Evolutionary conservation across 331 rosid genomes (phyloP), one percentile per base, ranked within the genome.

Genomic region (Cydonia oblonga): DNA sequence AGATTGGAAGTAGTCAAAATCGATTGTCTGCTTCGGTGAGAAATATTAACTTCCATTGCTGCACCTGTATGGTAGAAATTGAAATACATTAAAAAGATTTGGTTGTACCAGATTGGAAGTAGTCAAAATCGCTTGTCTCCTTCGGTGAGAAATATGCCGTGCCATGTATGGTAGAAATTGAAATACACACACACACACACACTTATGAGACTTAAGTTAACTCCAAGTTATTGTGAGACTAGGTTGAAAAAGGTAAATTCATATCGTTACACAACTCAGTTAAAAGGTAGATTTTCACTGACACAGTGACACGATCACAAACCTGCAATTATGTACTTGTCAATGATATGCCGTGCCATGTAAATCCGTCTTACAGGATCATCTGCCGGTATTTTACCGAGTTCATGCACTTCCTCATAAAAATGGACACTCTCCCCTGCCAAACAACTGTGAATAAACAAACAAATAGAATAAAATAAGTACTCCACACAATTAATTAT

Each of bases 341-440:
- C 93, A 76, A 95, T 91, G 80, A 95, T 87, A 87, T 95, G 97
- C 11, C 99, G 84, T 66, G 96, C 84, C 99, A 95, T 95, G 80
- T 95, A 95, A 86, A 95, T 86, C 83, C 99, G 89, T 86, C 92
- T 77, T 25, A 95, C 96, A 18, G 86, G 81, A 80, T 91, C 99
- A 80, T 81, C 85, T 69, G 79, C 78, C 13, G 96, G 90, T 81
- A 95, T 86, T 86, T 91, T 95, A 59, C 88, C 79, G 44, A 87
- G 96, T 84, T 91, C 99, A 29, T 89, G 87, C 40, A 95, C 96
- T 81, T 95, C 99, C 71, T 95, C 90, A 46, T 83, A 88, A 81
- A 95, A 91, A 85, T 91, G 96, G 74, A 87, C 92, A 70, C 89
- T 91, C 90, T 91, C 99, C 84, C 99, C 99, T 78, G 99, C 99